A percentile compares a stretch with the other conserved stretches of the same genome.
Evolutionary conservation across 2,329 filamentous ascomycete species (phyloP).

Genomic region (Diaporthe sp.): DNA sequence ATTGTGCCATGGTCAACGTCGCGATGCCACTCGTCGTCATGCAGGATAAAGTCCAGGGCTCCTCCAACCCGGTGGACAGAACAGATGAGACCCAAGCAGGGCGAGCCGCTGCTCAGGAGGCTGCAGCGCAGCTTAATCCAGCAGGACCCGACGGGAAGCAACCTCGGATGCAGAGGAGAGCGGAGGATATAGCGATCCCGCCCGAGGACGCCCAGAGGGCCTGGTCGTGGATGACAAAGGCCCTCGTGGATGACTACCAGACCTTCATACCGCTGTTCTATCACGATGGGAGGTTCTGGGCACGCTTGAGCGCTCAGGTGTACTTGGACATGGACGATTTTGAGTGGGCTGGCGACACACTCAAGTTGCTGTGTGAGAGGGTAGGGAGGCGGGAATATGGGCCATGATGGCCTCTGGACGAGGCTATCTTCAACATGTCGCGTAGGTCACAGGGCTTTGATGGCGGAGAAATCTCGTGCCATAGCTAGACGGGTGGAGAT

Average conservation of each 20-base stretch:
- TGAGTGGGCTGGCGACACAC: conserved; percentile 69
- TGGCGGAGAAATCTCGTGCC: neutral
- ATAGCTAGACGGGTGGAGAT: neutral
- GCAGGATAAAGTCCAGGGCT: conserved; percentile 29
- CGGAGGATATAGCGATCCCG: conserved; percentile 45
- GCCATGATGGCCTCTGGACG: neutral
- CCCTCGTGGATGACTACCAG: conserved; percentile 67
- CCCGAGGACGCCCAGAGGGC: conserved; percentile 48
- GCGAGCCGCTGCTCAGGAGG: conserved; percentile 16
- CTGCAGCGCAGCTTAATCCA: neutral
- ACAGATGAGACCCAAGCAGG: neutral
- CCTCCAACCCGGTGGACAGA: neutral
- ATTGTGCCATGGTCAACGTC: conserved; percentile 79
- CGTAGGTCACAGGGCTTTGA: neutral
- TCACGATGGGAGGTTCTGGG: conserved; percentile 74
- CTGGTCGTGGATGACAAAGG: conserved; percentile 67
- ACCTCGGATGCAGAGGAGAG: conserved; percentile 38
- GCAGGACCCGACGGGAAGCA: neutral
- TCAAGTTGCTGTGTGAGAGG: conserved; percentile 62
- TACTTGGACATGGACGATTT: conserved; percentile 88
- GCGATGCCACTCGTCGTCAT: conserved; percentile 70
- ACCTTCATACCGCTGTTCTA: conserved; percentile 77
- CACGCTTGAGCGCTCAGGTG: conserved; percentile 81
- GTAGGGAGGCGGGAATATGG: conserved; percentile 47
- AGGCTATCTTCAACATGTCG: neutral